Base-by-base conservation (phyloP, 306 rosid species). In the Acacia acuminata region DNA sequence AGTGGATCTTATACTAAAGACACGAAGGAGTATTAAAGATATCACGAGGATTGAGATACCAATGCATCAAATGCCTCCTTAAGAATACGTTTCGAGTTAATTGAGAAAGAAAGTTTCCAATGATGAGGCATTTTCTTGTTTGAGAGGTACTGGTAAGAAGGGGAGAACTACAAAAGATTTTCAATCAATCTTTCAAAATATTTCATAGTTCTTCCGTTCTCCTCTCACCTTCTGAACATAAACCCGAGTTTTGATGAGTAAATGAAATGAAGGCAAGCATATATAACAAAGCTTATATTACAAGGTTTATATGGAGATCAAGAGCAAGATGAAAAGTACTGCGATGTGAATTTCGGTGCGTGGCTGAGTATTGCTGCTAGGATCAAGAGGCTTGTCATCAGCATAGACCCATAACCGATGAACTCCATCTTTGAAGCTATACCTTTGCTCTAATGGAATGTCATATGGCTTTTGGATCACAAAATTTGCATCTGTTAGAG, bases 301-400 rank as follows among this genome's bases (percentile, higher is more conserved):
- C 8, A 9, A 38, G 34, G 66, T 9, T 24, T 60, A 60, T 22
- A 36, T 51, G 25, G 16, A 47, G 42, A 56, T 15, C 3, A 64
- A 75, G 27, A 45, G 60, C 30, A 30, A 10, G 53, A 20, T 24
- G 34, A 71, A 38, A 17, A 66, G 16, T 79, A 84, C 89, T 58
- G 17, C 25, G 0, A 86, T 84, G 19, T 86, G 87, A 77, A 89
- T 83, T 78, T 89, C 87, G 1, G 92, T 85, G 22, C 86, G 87
- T 4, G 92, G 92, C 67, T 81, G 87, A 27, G 92, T 89, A 22
- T 8, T 77, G 67, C 87, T 87, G 9, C 1, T 27, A 15, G 86
- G 82, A 32, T 79, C 15, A 32, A 75, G 85, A 10, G 92, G 89
- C 84, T 83, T 82, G 83, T 89, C 92, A 77, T 89, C 71, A n/a